Percentiles rank a stretch among this genome's conserved stretches.
phyloP scores from a whole-genome alignment of 139 green algal species.

The Micractinium conductrix region DNA sequence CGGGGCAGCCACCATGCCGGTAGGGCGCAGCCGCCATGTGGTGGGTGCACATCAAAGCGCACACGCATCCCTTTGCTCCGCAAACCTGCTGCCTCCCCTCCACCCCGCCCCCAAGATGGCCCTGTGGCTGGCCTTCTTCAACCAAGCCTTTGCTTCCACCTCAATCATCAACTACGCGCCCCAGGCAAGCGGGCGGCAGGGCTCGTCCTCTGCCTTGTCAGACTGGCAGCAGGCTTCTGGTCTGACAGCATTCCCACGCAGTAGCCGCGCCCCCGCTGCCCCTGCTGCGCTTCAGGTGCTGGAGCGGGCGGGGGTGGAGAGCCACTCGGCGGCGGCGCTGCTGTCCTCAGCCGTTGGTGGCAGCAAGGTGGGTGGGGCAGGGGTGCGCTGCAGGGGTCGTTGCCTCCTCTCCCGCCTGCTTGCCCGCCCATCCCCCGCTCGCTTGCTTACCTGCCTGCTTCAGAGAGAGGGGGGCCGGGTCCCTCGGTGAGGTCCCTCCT shows the following conservation, averaged over 20 bases:
- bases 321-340: conserved; percentile 47
- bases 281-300: conserved; percentile 33
- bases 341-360: conserved; percentile 57
- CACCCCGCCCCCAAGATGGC: conserved; percentile 45
- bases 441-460: background rate
- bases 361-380: conserved; percentile 56
- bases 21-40: too few relatives aligned
- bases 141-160: conserved; percentile 74
- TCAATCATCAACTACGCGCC: conserved; percentile 90
- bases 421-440: background rate
- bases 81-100: background rate
- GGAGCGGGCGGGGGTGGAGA: conserved; percentile 47
- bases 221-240: background rate
- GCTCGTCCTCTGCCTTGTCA: background rate
- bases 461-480: too few relatives aligned
- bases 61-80: background rate
- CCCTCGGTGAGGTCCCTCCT: too few relatives aligned
- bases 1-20: too few relatives aligned
- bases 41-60: background rate
- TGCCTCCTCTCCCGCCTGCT: background rate
- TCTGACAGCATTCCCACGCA: background rate
- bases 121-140: conserved; percentile 77
- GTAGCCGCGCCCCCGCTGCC: background rate
- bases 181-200: conserved; percentile 23
- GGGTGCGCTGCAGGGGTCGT: background rate